These are phyloP conservation scores for Daedaleopsis sinensis DNA, from an alignment of 768 basidiomycete genomes.

Conservation along the genomic window DNA sequence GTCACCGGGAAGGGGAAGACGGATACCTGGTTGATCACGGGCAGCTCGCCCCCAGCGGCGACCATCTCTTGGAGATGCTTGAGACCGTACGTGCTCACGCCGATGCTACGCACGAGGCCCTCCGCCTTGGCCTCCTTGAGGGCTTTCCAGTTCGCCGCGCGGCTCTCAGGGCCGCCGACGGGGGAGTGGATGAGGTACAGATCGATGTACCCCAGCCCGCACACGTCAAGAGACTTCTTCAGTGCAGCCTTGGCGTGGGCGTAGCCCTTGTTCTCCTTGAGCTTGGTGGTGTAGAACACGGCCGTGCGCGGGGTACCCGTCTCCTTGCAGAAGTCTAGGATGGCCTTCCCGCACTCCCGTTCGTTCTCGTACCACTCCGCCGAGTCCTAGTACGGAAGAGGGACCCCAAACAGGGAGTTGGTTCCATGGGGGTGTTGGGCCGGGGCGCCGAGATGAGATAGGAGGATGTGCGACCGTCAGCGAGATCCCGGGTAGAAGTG, in stretches of 20 bases:
- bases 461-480: background rate
- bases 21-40: constrained; percentile 63
- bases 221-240: constrained; percentile 52
- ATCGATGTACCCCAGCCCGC: constrained; percentile 66
- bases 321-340: constrained; percentile 53
- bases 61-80: constrained; percentile 60
- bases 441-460: background rate
- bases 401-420: background rate
- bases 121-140: constrained; percentile 64
- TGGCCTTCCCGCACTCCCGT: constrained; percentile 60
- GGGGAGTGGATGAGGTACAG: constrained; percentile 75
- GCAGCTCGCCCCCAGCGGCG: constrained; percentile 48
- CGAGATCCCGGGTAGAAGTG: background rate
- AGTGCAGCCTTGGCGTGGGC: constrained; percentile 51
- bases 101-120: constrained; percentile 61
- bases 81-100: constrained; percentile 65
- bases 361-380: constrained; percentile 69
- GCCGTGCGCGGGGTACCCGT: constrained; percentile 54
- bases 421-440: background rate
- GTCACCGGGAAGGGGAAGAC: background rate
- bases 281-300: constrained; percentile 74
- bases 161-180: constrained; percentile 56
- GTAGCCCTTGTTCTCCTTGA: constrained; percentile 60
- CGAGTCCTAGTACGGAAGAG: constrained; percentile 39
- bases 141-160: constrained; percentile 68